These are phyloP conservation scores for Neurospora tetrasperma DNA, from an alignment of 495 filamentous ascomycete species.

Conservation along the genomic window DNA sequence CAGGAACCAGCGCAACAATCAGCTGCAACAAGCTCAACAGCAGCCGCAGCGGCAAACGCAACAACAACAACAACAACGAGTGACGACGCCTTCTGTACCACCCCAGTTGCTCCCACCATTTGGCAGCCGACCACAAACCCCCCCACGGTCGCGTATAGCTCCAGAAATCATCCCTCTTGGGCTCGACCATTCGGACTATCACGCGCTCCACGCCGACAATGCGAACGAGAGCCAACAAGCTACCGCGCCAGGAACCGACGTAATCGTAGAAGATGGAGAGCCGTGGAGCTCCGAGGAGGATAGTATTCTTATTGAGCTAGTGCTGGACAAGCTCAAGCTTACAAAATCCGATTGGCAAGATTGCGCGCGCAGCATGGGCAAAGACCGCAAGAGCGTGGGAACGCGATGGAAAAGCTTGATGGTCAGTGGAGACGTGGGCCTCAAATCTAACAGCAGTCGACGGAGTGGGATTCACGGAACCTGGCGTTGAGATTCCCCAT, in stretches of 20 bases:
- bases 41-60: not conserved
- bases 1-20: conserved; percentile 14
- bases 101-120: conserved; percentile 14
- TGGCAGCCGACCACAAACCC: conserved; percentile 43
- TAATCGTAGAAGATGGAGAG: conserved; percentile 36
- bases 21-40: not conserved
- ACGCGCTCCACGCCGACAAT: conserved; percentile 35
- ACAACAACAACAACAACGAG: not conserved
- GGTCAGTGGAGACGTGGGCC: conserved; percentile 49
- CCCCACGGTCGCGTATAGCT: conserved; percentile 54
- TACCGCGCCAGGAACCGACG: conserved; percentile 20
- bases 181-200: conserved; percentile 54
- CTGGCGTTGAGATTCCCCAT: conserved; percentile 20
- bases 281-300: conserved; percentile 61
- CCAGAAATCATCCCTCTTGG: conserved; percentile 61
- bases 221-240: conserved; percentile 22
- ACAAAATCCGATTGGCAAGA: conserved; percentile 70
- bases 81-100: conserved; percentile 4
- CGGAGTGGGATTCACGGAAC: conserved; percentile 40
- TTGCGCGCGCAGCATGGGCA: conserved; percentile 58
- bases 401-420: conserved; percentile 59
- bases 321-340: conserved; percentile 65
- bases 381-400: conserved; percentile 56
- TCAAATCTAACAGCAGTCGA: conserved; percentile 33
- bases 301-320: conserved; percentile 58